Conservation (phyloP, 2,329 filamentous ascomycete genomes). For the Fusarium torulosum region DNA sequence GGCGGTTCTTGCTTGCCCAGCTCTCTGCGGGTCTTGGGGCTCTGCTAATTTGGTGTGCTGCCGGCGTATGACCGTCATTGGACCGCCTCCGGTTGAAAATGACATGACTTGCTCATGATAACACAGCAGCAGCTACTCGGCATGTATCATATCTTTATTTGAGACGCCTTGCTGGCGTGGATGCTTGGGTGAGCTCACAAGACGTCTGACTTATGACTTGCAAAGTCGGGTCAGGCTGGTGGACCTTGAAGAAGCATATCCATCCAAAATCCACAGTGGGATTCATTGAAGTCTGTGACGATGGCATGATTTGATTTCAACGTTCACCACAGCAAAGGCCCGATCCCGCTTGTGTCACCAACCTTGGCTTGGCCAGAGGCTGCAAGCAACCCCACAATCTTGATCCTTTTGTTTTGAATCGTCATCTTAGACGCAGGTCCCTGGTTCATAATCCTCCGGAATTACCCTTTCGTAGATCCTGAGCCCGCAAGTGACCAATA, state of each 20-base stretch:
- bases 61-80: constrained; percentile 31
- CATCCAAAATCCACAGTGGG: constrained; percentile 29
- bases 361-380: constrained; percentile 13
- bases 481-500: constrained; percentile 27
- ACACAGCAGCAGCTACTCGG: background rate
- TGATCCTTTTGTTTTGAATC: constrained; percentile 22
- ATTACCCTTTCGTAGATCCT: constrained; percentile 37
- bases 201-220: background rate
- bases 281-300: constrained; percentile 14
- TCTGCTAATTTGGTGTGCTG: constrained; percentile 23
- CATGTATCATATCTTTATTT: constrained; percentile 17
- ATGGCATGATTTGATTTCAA: constrained; percentile 11
- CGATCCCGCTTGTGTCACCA: constrained; percentile 27
- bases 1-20: constrained; percentile 20
- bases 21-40: constrained; percentile 38
- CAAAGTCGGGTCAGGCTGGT: constrained; percentile 15
- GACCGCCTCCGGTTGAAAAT: constrained; percentile 20
- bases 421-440: constrained; percentile 44
- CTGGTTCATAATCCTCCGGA: constrained; percentile 39
- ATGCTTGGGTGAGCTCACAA: constrained; percentile 2
- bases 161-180: background rate
- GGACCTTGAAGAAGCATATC: constrained; percentile 6
- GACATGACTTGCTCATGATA: constrained; percentile 15
- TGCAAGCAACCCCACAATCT: constrained; percentile 31
- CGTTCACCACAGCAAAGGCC: constrained; percentile 24